These are phyloP conservation scores for Trametes meyenii DNA, from an alignment of 768 basidiomycete species.

Conservation along the genomic window DNA sequence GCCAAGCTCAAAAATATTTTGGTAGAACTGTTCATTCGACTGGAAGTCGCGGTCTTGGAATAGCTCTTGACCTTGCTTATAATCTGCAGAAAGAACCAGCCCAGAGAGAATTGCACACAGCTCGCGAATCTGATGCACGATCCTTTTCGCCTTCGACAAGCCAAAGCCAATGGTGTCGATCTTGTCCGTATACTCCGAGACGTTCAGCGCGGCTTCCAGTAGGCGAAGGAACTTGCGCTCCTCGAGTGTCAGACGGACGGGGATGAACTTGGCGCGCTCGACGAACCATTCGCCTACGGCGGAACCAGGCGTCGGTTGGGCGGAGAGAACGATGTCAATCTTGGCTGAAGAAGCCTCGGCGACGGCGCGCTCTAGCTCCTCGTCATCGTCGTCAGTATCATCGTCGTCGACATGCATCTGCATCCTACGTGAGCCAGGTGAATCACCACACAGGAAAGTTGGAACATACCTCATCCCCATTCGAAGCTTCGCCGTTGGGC, in stretches of 20 bases:
- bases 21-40: constrained; percentile 79
- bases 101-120: constrained; percentile 89
- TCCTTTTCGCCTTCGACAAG: constrained; percentile 82
- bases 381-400: constrained; percentile 38
- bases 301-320: constrained; percentile 61
- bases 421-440: background rate
- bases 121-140: constrained; percentile 85
- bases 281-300: constrained; percentile 85
- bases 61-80: constrained; percentile 86
- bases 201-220: constrained; percentile 80
- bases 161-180: constrained; percentile 82
- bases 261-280: constrained; percentile 80
- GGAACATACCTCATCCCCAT: constrained; percentile 36
- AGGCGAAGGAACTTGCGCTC: constrained; percentile 87
- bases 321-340: constrained; percentile 46
- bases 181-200: constrained; percentile 90
- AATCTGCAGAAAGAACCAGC: constrained; percentile 79
- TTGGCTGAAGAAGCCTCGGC: constrained; percentile 34
- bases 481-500: constrained; percentile 27
- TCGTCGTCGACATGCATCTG: constrained; percentile 44
- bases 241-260: constrained; percentile 68
- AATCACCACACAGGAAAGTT: constrained; percentile 21
- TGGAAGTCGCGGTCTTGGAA: constrained; percentile 83
- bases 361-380: constrained; percentile 37
- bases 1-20: constrained; percentile 79